These are phyloP conservation scores for Saussurea involucrata DNA, from an alignment of 129 eudicot genomes.

Conservation along the genomic window DNA sequence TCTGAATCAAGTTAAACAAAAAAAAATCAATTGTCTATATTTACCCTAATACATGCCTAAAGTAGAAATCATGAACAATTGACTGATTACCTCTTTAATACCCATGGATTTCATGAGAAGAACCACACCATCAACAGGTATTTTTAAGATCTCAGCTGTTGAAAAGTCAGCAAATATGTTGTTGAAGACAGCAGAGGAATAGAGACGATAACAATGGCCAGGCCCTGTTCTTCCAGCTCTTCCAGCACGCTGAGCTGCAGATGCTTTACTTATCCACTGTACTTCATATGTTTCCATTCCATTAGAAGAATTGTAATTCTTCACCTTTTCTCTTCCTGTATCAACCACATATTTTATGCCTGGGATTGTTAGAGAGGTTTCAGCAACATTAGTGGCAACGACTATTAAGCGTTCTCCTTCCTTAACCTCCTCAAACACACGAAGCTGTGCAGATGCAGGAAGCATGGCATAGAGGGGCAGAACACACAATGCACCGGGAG, in stretches of 20 bases:
- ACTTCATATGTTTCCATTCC: constrained; percentile 88
- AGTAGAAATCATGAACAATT: background rate
- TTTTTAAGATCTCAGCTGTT: constrained; percentile 72
- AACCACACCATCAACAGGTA: constrained; percentile 93
- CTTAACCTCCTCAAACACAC: constrained; percentile 73
- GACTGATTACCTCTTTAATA: constrained; percentile 53
- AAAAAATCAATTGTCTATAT: background rate
- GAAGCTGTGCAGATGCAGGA: constrained; percentile 89
- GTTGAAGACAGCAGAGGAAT: constrained; percentile 78
- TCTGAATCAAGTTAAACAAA: constrained; percentile 39
- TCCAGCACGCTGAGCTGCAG: constrained; percentile 95
- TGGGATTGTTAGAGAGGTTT: constrained; percentile 92
- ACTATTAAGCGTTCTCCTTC: constrained; percentile 82
- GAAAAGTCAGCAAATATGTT: constrained; percentile 66
- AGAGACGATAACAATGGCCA: constrained; percentile 94
- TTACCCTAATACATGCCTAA: background rate
- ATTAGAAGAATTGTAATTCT: constrained; percentile 62
- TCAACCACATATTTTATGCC: constrained; percentile 96
- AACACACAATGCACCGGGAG: constrained; percentile 53
- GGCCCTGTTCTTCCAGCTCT: constrained; percentile 99
- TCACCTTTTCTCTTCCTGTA: constrained; percentile 90
- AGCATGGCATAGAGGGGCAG: constrained; percentile 97
- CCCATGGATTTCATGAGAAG: constrained; percentile 97
- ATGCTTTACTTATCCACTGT: constrained; percentile 96
- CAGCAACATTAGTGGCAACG: constrained; percentile 97